Evolutionary conservation across 2,329 filamentous ascomycete species (phyloP).

Genomic region (Fusarium denticulatum): DNA sequence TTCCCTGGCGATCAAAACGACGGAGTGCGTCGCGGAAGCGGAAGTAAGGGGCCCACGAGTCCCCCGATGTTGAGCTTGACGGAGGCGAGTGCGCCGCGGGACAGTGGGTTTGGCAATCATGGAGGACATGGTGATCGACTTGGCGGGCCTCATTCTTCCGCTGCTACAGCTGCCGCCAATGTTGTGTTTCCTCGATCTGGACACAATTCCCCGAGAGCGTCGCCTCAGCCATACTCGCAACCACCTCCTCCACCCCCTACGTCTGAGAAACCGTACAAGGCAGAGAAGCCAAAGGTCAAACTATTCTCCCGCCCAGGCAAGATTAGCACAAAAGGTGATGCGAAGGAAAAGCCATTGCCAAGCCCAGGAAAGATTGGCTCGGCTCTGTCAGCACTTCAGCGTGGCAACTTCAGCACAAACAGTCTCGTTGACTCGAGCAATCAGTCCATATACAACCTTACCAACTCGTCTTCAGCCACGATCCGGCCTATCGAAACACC

Average conservation of each 20-base stretch:
- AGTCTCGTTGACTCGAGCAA: slow-evolving; percentile 71
- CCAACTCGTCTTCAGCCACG: slow-evolving; percentile 81
- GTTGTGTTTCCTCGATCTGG: slow-evolving; percentile 76
- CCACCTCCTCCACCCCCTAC: slow-evolving; percentile 51
- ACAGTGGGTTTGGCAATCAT: slow-evolving; percentile 61
- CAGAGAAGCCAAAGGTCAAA: slow-evolving; percentile 82
- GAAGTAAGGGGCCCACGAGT: slow-evolving; percentile 62
- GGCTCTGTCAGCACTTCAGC: slow-evolving; percentile 71
- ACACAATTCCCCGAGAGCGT: slow-evolving; percentile 60
- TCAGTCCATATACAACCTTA: slow-evolving; percentile 75
- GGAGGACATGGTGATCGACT: slow-evolving; percentile 62
- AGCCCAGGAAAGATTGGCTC: slow-evolving; percentile 78
- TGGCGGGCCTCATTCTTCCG: slow-evolving; percentile 67
- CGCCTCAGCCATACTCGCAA: slow-evolving; percentile 50
- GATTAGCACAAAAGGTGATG: slow-evolving; percentile 75
- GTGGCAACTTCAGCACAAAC: slow-evolving; percentile 75
- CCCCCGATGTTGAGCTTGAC: slow-evolving; percentile 72
- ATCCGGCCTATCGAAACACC: slow-evolving; percentile 71
- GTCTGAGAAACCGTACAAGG: slow-evolving; percentile 67
- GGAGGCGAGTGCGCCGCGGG: slow-evolving; percentile 70
- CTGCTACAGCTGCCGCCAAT: slow-evolving; percentile 76
- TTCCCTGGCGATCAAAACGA: slow-evolving; percentile 61
- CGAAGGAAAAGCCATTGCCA: slow-evolving; percentile 73
- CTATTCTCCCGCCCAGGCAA: slow-evolving; percentile 82
- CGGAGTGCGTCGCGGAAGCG: slow-evolving; percentile 55